Percentiles rank a stretch among this genome's conserved stretches.
Conservation (phyloP, 139 green algal species). For the Chlamydomonas applanata region DNA sequence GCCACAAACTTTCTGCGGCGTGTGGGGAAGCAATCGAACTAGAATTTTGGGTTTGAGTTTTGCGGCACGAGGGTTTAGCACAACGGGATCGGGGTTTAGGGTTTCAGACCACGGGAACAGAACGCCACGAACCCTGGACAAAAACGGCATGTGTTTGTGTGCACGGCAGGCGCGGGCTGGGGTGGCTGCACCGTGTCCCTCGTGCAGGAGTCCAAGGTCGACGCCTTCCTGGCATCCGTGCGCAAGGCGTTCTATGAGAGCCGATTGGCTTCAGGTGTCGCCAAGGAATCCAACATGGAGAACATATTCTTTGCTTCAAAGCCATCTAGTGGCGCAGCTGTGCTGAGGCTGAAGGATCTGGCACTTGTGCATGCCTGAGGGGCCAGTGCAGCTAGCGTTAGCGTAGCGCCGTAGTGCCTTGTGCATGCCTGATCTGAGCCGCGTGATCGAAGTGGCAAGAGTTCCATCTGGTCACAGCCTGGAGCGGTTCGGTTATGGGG, state of each 20-base stretch:
- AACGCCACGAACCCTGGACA: neutral
- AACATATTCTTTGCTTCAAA: constrained; percentile 21
- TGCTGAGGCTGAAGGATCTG: constrained; percentile 8
- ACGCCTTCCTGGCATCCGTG: constrained; percentile 9
- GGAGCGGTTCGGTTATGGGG: too few relatives aligned
- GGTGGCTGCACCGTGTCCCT: constrained; percentile 92
- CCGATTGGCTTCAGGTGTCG: neutral
- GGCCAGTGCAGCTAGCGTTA: too few relatives aligned
- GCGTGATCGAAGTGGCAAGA: too few relatives aligned
- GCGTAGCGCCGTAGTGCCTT: neutral
- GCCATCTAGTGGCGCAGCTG: constrained; percentile 16
- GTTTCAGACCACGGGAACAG: too few relatives aligned
- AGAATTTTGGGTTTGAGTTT: too few relatives aligned
- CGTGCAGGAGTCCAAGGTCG: constrained; percentile 52
- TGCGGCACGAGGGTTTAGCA: too few relatives aligned
- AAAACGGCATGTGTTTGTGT: neutral
- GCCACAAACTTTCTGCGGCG: too few relatives aligned
- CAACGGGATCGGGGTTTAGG: too few relatives aligned
- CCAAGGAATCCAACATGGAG: constrained; percentile 10
- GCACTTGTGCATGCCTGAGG: too few relatives aligned
- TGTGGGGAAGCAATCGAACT: too few relatives aligned
- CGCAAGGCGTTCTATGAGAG: neutral
- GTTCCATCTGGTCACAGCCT: too few relatives aligned
- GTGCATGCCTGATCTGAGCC: too few relatives aligned
- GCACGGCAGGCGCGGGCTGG: constrained; percentile 79